Evolutionary conservation across 2,329 filamentous ascomycete species (phyloP).

Genomic region (Canariomyces notabilis): DNA sequence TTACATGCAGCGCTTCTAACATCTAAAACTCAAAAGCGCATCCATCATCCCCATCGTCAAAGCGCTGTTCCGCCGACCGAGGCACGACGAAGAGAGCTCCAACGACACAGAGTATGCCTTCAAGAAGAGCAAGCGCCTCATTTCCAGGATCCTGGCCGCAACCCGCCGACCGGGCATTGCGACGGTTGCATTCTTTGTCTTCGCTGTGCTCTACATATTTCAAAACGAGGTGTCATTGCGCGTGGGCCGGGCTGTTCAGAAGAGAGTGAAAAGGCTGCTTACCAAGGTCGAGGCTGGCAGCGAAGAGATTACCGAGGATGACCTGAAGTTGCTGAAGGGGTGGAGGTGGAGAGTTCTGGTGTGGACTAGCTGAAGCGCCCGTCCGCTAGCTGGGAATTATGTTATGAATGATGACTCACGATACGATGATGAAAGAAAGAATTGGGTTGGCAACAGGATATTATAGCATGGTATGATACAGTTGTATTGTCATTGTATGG

Average conservation of each 20-base stretch:
- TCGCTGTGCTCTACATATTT: slow-evolving; percentile 54
- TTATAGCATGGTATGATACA: neutral
- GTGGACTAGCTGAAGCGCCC: slow-evolving; percentile 35
- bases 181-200: slow-evolving; percentile 49
- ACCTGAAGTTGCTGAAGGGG: slow-evolving; percentile 46
- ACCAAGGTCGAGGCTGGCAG: slow-evolving; percentile 45
- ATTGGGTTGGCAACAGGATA: no score
- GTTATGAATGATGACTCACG: slow-evolving; percentile 23
- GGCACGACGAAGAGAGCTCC: slow-evolving; percentile 34
- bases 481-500: neutral
- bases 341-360: slow-evolving; percentile 54
- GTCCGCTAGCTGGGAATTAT: no score
- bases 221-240: slow-evolving; percentile 53
- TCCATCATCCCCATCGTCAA: slow-evolving; percentile 49
- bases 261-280: slow-evolving; percentile 44
- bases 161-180: slow-evolving; percentile 44
- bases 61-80: slow-evolving; percentile 44
- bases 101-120: slow-evolving; percentile 58
- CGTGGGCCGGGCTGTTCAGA: slow-evolving; percentile 48
- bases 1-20: no score
- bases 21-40: slow-evolving; percentile 38
- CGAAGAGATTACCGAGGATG: slow-evolving; percentile 41
- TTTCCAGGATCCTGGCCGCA: slow-evolving; percentile 44
- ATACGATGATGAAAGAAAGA: neutral
- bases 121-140: slow-evolving; percentile 43